A percentile compares a stretch with the other conserved stretches of the same genome.
Evolutionary conservation across 805 yeast genomes (phyloP).

Genomic region (Starmerella bombicola): DNA sequence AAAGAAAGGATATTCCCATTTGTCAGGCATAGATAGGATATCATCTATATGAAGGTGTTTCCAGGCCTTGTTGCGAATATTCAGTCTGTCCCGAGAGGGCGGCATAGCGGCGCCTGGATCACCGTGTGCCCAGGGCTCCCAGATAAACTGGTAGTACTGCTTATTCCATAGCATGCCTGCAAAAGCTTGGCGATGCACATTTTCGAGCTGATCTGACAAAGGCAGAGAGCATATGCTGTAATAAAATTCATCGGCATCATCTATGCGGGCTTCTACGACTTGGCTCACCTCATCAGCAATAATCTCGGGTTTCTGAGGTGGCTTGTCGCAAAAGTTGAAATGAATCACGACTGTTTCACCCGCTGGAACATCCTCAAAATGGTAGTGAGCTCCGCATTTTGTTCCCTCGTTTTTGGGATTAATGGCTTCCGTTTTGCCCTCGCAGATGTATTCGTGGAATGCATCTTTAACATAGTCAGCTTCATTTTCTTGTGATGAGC

Average conservation of each 20-base stretch:
- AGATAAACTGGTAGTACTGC: slow-evolving; percentile 78
- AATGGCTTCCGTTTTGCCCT: slow-evolving; percentile 44
- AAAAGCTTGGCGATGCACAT: slow-evolving; percentile 83
- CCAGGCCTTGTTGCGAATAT: slow-evolving; percentile 85
- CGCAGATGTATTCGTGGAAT: slow-evolving; percentile 70
- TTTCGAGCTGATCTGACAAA: slow-evolving; percentile 62
- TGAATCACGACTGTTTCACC: slow-evolving; percentile 80
- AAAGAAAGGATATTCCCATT: slow-evolving; percentile 92
- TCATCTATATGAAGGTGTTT: slow-evolving; percentile 78
- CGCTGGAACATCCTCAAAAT: slow-evolving; percentile 69
- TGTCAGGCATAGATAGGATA: slow-evolving; percentile 79
- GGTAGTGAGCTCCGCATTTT: slow-evolving; percentile 72
- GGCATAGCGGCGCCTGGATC: slow-evolving; percentile 62
- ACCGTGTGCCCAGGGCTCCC: slow-evolving; percentile 76
- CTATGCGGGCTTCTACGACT: slow-evolving; percentile 54
- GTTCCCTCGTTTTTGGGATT: slow-evolving; percentile 69
- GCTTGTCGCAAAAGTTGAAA: slow-evolving; percentile 48
- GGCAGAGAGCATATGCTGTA: slow-evolving; percentile 82
- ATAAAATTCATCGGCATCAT: slow-evolving; percentile 86
- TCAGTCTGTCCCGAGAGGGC: slow-evolving; percentile 72
- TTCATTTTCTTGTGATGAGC: slow-evolving; percentile 40
- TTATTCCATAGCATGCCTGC: slow-evolving; percentile 91
- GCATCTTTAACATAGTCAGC: slow-evolving; percentile 68
- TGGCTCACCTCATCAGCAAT: slow-evolving; percentile 67
- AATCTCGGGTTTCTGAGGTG: slow-evolving; percentile 30